Base-by-base conservation (phyloP, 2,329 filamentous ascomycete species). In the Penicillium sp. region DNA sequence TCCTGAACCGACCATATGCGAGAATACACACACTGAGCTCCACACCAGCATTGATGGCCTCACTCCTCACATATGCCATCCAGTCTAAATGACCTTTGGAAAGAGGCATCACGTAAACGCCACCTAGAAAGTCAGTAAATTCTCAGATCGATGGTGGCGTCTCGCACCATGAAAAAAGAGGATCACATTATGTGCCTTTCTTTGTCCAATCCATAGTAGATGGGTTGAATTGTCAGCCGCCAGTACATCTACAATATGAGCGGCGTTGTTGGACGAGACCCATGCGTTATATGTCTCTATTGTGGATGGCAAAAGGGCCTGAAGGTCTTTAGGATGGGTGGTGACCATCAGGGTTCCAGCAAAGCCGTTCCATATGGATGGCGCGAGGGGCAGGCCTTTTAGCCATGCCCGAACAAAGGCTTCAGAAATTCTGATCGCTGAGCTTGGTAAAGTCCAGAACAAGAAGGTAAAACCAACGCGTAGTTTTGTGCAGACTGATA, bases 61-160 rank as follows among this genome's bases (percentile, higher is more conserved):
- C 55, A 2, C 51, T 48, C 14, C 43, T 46, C 3, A 62, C 24
- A 57, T 62, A 45, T 14, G 44, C 57, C 57, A 64, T 61, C 63
- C 63, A 66, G 19, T 63, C 53, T n/a, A 64, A 49, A 51, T 63
- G 59, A 0, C 52, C 63, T 36, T 49, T 19, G 6, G 54, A 63
- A 24, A 66, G 49, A n/a, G 63, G 60, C 60, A 66, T 63, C 11
- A 63, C 62, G 54, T 66, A 66, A 6, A 62, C 63, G 5, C 62
- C 63, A 21, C 62, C 63, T 64, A 3, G 14, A 37, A 11, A 5
- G 34, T 37, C 18, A 37, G 34, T 23, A 14, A 18, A 26, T 7
- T 10, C 36, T 26, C n/a, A 39, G 19, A 54, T 8, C 19, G 3
- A 23, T 19, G 19, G 13, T 31, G 16, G 29, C 9, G 16, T 14